Conservation (phyloP, 305 asterid genomes). For the Solanum chacoense region DNA sequence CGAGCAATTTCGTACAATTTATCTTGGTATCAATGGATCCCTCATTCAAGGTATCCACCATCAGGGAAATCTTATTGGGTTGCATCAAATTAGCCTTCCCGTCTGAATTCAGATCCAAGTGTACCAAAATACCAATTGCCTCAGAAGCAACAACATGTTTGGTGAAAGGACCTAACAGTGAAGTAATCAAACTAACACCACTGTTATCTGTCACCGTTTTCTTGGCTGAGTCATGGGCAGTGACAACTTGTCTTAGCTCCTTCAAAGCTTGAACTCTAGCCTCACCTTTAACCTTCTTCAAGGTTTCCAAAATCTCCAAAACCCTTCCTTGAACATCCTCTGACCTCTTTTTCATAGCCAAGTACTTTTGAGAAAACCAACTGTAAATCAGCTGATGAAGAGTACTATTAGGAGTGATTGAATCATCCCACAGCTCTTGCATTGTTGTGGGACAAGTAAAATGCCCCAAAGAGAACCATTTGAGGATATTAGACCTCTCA, state of each 20-base stretch:
- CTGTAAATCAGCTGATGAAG: constrained; percentile 31
- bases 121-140: constrained; percentile 29
- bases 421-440: constrained; percentile 46
- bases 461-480: constrained; percentile 41
- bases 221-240: constrained; percentile 27
- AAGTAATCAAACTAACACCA: constrained; percentile 25
- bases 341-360: constrained; percentile 35
- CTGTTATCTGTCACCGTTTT: constrained; percentile 26
- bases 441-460: constrained; percentile 41
- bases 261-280: constrained; percentile 31
- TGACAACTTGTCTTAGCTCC: constrained; percentile 28
- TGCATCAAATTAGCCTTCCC: constrained; percentile 28
- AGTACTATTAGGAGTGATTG: constrained; percentile 32
- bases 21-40: constrained; percentile 34
- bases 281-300: constrained; percentile 37
- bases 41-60: constrained; percentile 38
- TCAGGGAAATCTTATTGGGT: constrained; percentile 25
- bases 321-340: constrained; percentile 42
- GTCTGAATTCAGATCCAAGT: constrained; percentile 25
- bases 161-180: constrained; percentile 31
- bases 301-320: constrained; percentile 29
- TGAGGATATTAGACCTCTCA: constrained; percentile 39
- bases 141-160: constrained; percentile 37
- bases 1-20: constrained; percentile 28
- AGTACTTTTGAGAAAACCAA: constrained; percentile 36